phyloP scores from a whole-genome alignment of 2,329 filamentous ascomycete genomes.

The Sporothrix humicola region DNA sequence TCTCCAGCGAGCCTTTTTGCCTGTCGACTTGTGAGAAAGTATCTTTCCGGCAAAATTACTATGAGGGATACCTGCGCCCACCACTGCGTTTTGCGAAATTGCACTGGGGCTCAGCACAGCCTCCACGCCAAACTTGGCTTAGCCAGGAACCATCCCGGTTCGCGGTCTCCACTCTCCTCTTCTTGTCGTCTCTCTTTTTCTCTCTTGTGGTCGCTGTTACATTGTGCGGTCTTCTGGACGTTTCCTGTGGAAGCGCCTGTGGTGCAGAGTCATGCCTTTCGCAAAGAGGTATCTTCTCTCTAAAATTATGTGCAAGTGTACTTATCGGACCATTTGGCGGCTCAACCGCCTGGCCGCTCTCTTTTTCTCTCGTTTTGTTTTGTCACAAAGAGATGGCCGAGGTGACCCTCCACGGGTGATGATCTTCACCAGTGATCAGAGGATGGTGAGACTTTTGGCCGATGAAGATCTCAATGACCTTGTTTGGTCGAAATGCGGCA shows the following conservation, averaged over 20 bases:
- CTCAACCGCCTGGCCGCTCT: neutral
- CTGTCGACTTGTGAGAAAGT: no score
- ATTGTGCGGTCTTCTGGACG: slow-evolving; percentile 4
- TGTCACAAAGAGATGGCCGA: neutral
- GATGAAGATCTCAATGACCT: slow-evolving; percentile 27
- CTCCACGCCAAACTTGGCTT: neutral
- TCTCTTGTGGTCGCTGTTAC: neutral
- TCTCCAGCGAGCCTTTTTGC: neutral
- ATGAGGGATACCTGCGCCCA: no score
- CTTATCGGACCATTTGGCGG: neutral
- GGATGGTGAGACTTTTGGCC: neutral
- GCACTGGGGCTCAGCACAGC: slow-evolving; percentile 28
- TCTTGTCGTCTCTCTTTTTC: neutral
- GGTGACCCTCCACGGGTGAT: neutral
- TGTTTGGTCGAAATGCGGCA: neutral
- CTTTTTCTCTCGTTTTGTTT: neutral
- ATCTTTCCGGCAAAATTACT: no score
- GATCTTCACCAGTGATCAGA: neutral
- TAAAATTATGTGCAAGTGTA: neutral
- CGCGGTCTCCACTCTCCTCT: no score
- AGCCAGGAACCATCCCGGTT: slow-evolving; percentile 15
- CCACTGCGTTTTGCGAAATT: slow-evolving; percentile 20
- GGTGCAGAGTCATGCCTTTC: neutral
- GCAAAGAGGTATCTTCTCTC: neutral
- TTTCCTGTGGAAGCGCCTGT: neutral